Percentiles rank a stretch among this genome's conserved stretches.
phyloP scores from a whole-genome alignment of 345 rosid genomes.

The Arabidopsis arenosa region DNA sequence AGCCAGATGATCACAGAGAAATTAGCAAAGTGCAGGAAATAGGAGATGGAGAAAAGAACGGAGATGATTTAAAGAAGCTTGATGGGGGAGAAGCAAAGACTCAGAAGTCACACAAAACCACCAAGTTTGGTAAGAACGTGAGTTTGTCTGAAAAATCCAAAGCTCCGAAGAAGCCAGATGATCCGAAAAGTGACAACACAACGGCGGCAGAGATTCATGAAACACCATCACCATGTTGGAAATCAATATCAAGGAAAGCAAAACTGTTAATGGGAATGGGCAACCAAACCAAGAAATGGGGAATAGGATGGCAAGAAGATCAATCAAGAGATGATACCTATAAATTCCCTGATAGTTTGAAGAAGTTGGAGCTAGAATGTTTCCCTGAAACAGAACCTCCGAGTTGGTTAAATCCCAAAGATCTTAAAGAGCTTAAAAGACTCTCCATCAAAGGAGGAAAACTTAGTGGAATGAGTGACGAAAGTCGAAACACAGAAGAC shows the following conservation, averaged over 20 bases:
- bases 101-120: constrained; percentile 23
- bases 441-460: constrained; percentile 52
- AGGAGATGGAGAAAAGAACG: constrained; percentile 17
- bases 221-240: constrained; percentile 8
- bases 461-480: constrained; percentile 28
- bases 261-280: neutral
- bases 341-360: constrained; percentile 39
- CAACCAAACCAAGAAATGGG: neutral
- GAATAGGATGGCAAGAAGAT: neutral
- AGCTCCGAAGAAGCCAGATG: constrained; percentile 18
- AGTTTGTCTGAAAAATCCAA: constrained; percentile 18
- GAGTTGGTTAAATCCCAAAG: constrained; percentile 42
- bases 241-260: neutral
- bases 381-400: constrained; percentile 42
- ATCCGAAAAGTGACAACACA: neutral
- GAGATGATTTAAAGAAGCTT: constrained; percentile 19
- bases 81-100: constrained; percentile 25
- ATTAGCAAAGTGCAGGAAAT: constrained; percentile 27
- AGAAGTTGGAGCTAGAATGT: constrained; percentile 49
- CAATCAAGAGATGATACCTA: neutral
- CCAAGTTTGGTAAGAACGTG: constrained; percentile 17
- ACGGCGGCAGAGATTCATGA: neutral
- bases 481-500: neutral
- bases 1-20: constrained; percentile 22
- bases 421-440: constrained; percentile 33